Evolutionary conservation across 345 rosid genomes (phyloP).

Genomic region (Schrenkiella parvula): DNA sequence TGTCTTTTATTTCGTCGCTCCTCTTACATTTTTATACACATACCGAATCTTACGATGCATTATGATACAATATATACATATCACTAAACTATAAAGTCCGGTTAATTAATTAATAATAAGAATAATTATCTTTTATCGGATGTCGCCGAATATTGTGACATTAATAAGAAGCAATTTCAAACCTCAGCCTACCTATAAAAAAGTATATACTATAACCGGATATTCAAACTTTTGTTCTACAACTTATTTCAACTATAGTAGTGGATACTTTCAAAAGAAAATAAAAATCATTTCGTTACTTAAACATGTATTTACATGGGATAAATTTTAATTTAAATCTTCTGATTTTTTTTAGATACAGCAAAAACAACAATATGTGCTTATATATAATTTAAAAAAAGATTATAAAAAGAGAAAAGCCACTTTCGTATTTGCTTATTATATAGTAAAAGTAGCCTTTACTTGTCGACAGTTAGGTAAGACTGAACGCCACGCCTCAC

Average conservation of each 20-base stretch:
- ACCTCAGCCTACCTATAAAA: slow-evolving; percentile 7
- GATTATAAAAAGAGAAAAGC: not conserved
- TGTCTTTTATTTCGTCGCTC: not conserved
- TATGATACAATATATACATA: not conserved
- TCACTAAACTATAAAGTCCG: not conserved
- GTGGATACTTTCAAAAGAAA: not conserved
- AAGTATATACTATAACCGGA: not conserved
- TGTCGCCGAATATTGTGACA: slow-evolving; percentile 5
- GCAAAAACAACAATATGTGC: not conserved
- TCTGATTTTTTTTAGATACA: not conserved
- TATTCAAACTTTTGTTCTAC: slow-evolving; percentile 14
- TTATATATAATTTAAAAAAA: not conserved
- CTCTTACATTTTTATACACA: not conserved
- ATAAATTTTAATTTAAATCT: not conserved
- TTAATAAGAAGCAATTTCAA: not conserved
- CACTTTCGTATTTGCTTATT: slow-evolving; percentile 23
- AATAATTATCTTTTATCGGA: not conserved
- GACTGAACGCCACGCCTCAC: slow-evolving; percentile 10
- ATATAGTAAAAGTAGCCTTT: slow-evolving; percentile 19
- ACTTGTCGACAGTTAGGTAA: slow-evolving; percentile 27
- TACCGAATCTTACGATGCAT: not conserved
- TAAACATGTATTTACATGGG: not conserved
- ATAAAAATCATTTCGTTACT: not conserved
- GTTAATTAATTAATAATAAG: not conserved
- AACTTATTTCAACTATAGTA: not conserved